Percentiles rank a stretch among this genome's conserved stretches.
These are phyloP conservation scores for Kazachstania taianensis DNA, from an alignment of 805 yeast genomes.

Conservation along the genomic window DNA sequence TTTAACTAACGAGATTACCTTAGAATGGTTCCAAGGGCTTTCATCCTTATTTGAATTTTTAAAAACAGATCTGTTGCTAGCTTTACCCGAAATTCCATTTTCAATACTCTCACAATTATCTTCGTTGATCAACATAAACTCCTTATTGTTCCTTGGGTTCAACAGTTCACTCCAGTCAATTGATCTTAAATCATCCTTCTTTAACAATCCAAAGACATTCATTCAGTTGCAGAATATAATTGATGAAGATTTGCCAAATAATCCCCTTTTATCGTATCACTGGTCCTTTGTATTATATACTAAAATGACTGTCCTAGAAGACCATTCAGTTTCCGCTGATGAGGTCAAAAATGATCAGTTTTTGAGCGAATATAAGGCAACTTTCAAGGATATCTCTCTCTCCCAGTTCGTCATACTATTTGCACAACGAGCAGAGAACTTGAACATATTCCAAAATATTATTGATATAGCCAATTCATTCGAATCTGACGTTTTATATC, in stretches of 20 bases:
- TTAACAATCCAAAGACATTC: slow-evolving; percentile 33
- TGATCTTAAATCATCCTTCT: slow-evolving; percentile 28
- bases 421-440: slow-evolving; percentile 31
- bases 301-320: slow-evolving; percentile 38
- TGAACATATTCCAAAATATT: slow-evolving; percentile 40
- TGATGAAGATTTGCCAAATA: slow-evolving; percentile 10
- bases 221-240: slow-evolving; percentile 31
- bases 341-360: neutral
- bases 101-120: slow-evolving; percentile 2
- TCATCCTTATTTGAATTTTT: slow-evolving; percentile 1
- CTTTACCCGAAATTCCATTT: slow-evolving; percentile 4
- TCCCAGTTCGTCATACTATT: slow-evolving; percentile 17
- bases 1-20: slow-evolving; percentile 27
- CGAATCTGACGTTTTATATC: slow-evolving; percentile 40
- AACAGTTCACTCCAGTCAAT: slow-evolving; percentile 39
- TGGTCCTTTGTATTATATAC: slow-evolving; percentile 57
- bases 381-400: neutral
- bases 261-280: slow-evolving; percentile 46
- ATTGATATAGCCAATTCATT: slow-evolving; percentile 34
- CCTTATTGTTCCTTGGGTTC: slow-evolving; percentile 48
- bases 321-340: slow-evolving; percentile 22
- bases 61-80: slow-evolving; percentile 4
- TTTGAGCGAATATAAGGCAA: slow-evolving; percentile 6
- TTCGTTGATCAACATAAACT: slow-evolving; percentile 23
- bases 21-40: slow-evolving; percentile 41